Evolutionary conservation across 768 basidiomycete genomes (phyloP), one percentile per base, ranked within the genome.

Genomic region (Trametopsis cervina): DNA sequence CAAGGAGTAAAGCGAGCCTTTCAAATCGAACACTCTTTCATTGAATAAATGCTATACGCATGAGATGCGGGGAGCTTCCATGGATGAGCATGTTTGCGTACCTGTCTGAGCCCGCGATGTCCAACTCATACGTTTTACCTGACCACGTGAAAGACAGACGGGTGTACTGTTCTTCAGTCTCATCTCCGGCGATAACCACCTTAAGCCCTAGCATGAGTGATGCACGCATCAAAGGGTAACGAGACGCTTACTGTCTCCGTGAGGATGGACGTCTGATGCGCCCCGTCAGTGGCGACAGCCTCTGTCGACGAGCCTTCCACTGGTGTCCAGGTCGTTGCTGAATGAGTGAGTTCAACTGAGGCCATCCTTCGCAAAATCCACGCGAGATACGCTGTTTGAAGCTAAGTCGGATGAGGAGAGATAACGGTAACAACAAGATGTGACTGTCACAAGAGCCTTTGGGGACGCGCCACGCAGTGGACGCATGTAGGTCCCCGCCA

Each of bases 61-160:
- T 42, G 10, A 20, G 4, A 27, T 44, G 44, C 7, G 26, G n/a
- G n/a, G n/a, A n/a, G n/a, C n/a, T n/a, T n/a, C n/a, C n/a, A n/a
- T n/a, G n/a, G n/a, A n/a, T n/a, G n/a, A n/a, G n/a, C n/a, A n/a
- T n/a, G n/a, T n/a, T n/a, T n/a, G 20, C 55, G 21, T 54, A 83
- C 88, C 84, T 79, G 65, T 92, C 89, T 22, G 85, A 85, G 40
- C 86, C 85, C 5, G 85, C 85, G 7, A 92, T 69, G 46, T 77
- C 71, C 47, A 90, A 55, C n/a, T 69, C 69, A 57, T 77, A 87
- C 0, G 72, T 61, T 58, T 83, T 84, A 23, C 84, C 85, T 17
- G 78, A 69, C 85, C 88, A 88, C 7, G 76, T 76, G 64, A 90
- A 86, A 41, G 74, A 74, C 29, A 91, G 66, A 18, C 75, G 70